phyloP scores from a whole-genome alignment of 2,329 filamentous ascomycete genomes.

The Fonsecaea erecta region DNA sequence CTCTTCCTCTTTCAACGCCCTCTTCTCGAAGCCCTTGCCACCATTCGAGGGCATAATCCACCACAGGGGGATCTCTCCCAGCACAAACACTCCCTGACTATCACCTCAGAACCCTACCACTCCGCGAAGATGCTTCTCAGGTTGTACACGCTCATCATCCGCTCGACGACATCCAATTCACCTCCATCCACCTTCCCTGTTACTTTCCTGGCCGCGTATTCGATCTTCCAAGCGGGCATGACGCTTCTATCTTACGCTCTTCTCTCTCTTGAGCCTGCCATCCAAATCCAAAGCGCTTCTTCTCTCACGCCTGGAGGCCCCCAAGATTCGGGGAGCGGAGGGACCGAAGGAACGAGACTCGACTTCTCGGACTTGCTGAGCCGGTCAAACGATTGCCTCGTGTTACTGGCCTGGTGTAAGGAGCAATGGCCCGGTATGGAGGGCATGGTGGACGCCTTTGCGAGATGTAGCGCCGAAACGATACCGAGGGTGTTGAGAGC shows the following conservation, averaged over 20 bases:
- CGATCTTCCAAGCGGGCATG: slow-evolving; percentile 13
- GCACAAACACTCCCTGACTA: not conserved
- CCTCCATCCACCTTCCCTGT: slow-evolving; percentile 3
- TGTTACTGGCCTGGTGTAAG: slow-evolving; percentile 5
- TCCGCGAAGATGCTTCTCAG: slow-evolving; percentile 5
- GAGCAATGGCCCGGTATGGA: slow-evolving; percentile 13
- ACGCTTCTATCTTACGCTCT: slow-evolving; percentile 9
- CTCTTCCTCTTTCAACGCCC: slow-evolving; percentile 17
- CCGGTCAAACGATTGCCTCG: slow-evolving; percentile 1
- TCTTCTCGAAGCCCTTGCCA: slow-evolving; percentile 10
- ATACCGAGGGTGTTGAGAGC: slow-evolving; percentile 1
- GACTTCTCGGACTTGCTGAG: slow-evolving; percentile 7
- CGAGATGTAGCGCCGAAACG: slow-evolving; percentile 1
- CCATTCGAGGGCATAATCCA: slow-evolving; percentile 2
- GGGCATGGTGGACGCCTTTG: slow-evolving; percentile 10
- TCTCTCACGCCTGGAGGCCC: not conserved
- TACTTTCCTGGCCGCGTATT: slow-evolving; percentile 13
- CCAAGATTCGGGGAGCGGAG: not conserved
- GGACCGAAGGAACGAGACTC: not conserved
- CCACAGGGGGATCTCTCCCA: not conserved
- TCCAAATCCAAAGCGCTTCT: slow-evolving; percentile 1
- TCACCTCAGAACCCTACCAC: slow-evolving; percentile 7
- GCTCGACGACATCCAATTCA: slow-evolving; percentile 6
- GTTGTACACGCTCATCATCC: slow-evolving; percentile 12
- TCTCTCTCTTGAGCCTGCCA: slow-evolving; percentile 9